Conservation (phyloP, 805 yeast genomes). For the Ogataea pilisensis region DNA sequence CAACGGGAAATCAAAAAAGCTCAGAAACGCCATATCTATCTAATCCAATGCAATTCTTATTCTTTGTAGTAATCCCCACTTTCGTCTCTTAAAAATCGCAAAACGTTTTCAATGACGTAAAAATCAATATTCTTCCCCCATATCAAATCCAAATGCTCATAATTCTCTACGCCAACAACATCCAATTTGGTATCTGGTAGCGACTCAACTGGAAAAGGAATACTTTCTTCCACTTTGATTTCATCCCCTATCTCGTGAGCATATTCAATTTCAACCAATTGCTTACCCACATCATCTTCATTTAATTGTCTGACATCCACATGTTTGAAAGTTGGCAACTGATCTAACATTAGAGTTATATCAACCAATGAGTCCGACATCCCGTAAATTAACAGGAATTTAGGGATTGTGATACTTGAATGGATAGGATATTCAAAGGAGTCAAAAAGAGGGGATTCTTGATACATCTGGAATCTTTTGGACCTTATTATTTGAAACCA, state of each 20-base stretch:
- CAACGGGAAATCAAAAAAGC: no score
- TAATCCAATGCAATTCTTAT: no score
- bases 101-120: slow-evolving; percentile 41
- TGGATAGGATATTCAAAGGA: slow-evolving; percentile 33
- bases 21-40: no score
- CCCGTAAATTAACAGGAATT: slow-evolving; percentile 79
- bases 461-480: slow-evolving; percentile 83
- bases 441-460: slow-evolving; percentile 64
- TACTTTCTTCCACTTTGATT: slow-evolving; percentile 14
- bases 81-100: slow-evolving; percentile 22
- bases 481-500: slow-evolving; percentile 89
- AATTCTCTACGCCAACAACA: slow-evolving; percentile 52
- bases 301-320: slow-evolving; percentile 1
- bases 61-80: not conserved
- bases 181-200: slow-evolving; percentile 9
- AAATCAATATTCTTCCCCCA: slow-evolving; percentile 78
- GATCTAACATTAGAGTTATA: slow-evolving; percentile 61
- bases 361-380: slow-evolving; percentile 81
- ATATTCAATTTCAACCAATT: not conserved
- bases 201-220: slow-evolving; percentile 1
- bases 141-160: slow-evolving; percentile 87
- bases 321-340: slow-evolving; percentile 33
- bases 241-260: slow-evolving; percentile 7
- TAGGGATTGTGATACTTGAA: slow-evolving; percentile 53
- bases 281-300: slow-evolving; percentile 1